Base-by-base conservation (phyloP, 345 rosid species). In the Euphorbia tirucalli region DNA sequence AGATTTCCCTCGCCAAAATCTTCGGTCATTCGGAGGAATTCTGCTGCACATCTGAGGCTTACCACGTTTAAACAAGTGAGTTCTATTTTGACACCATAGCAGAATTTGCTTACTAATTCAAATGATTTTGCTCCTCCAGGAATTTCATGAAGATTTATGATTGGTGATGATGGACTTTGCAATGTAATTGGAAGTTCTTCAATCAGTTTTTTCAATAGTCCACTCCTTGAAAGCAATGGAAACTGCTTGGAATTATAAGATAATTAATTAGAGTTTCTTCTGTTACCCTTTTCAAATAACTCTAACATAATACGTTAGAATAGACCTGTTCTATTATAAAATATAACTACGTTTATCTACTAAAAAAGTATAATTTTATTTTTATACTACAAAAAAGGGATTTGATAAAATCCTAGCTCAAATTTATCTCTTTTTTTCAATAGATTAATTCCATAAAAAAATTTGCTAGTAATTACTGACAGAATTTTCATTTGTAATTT, bases 221-320 rank as follows among this genome's bases (percentile, higher is more conserved):
- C 85, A 78, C 99, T 95, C 84, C 93, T 85, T 11, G 97, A 92
- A 48, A 95, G 83, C 89, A 95, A 76, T 0, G 99, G 99, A 77
- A 90, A 95, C 99, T 94, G 83, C 63, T 46, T 46, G 18, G 14
- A 62, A 66, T 49, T 49, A 49, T 43, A 24, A 62, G 5, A 69
- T 28, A 59, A 61, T 60, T 28, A 59, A 61, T 60, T 66, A 55
- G 55, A 28, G 32, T 37, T 56, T 9, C 5, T 39, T 56, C 37
- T 41, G 3, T 9, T 10, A 31, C 2, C 4, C 39, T 35, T n/a
- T 35, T 35, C 39, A 35, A 35, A 35, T 35, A 7, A 3, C 39
- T 35, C 7, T 35, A 35, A 35, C 39, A 35, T 35, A 35, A 35
- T n/a, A n/a, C 39, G 39, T 7, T 7, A 35, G 7, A 35, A 35